Percentiles rank a stretch among this genome's conserved stretches.
Conservation (phyloP, 2,329 filamentous ascomycete species). For the Curvularia eragrostidis region DNA sequence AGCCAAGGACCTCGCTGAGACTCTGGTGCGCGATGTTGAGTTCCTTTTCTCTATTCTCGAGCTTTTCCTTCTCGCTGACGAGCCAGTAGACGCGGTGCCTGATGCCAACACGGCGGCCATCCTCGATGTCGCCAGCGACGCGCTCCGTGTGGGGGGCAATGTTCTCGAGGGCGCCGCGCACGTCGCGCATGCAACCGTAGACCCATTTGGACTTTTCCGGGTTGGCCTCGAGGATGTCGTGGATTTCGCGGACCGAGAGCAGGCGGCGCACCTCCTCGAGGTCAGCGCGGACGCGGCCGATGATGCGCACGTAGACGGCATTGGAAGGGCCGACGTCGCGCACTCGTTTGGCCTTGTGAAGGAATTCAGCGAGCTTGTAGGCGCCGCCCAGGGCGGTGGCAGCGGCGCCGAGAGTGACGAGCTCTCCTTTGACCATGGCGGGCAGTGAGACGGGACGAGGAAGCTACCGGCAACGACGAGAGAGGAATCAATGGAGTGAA, state of each 20-base stretch:
- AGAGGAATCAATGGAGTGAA: constrained; percentile 29
- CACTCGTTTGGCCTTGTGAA: constrained; percentile 46
- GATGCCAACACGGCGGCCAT: constrained; percentile 46
- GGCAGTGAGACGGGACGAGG: constrained; percentile 15
- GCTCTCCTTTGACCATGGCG: constrained; percentile 43
- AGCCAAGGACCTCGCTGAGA: constrained; percentile 46
- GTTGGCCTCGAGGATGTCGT: constrained; percentile 48
- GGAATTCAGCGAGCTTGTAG: constrained; percentile 50
- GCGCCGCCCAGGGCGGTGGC: constrained; percentile 45
- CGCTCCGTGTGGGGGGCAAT: constrained; percentile 48
- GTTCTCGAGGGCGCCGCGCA: constrained; percentile 47
- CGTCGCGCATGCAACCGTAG: constrained; percentile 46
- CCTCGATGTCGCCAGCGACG: constrained; percentile 44
- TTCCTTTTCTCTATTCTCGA: constrained; percentile 49
- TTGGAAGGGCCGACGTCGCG: constrained; percentile 48
- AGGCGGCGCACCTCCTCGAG: constrained; percentile 50
- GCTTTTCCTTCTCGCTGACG: constrained; percentile 50
- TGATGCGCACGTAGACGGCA: constrained; percentile 50
- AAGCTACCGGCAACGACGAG: constrained; percentile 18
- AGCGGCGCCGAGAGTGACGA: constrained; percentile 43
- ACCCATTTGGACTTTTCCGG: constrained; percentile 50
- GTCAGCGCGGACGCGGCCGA: constrained; percentile 46
- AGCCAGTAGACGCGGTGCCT: constrained; percentile 49
- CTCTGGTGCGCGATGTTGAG: constrained; percentile 43
- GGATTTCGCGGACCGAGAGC: constrained; percentile 46